Base-by-base conservation (phyloP, 2,329 filamentous ascomycete genomes). In the Fusarium tuaranense region DNA sequence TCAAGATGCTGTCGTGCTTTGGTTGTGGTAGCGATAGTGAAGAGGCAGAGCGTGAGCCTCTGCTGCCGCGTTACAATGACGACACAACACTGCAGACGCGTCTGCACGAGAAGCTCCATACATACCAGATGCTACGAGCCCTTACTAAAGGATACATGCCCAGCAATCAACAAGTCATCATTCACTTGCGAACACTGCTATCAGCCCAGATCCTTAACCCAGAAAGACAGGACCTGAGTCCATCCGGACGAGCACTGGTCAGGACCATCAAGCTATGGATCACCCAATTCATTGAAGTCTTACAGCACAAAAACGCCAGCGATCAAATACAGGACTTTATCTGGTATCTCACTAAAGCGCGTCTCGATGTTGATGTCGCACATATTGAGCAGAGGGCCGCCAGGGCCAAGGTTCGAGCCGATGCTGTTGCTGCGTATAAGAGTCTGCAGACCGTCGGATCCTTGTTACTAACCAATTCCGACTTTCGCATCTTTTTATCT, bases 301-400 rank as follows among this genome's bases (percentile, higher is more conserved):
- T 98, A 55, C 87, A 91, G 65, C 88, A 95, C 82, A 98, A 98
- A 86, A 98, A 98, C 82, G 86, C 87, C 71, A 83, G 90, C 18
- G 95, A 98, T 82, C 93, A 98, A 81, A 90, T 98, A 20, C 96
- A 98, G 82, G 94, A 98, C 78, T 94, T 98, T 73, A 87, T 98
- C 44, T 98, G 95, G 95, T 95, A 92, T 78, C 83, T 97, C 57
- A 86, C 91, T 72, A 93, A 94, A 80, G 92, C 94, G n/a, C 89
- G 90, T 38, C 85, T 97, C 7, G 73, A 82, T 7, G 70, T 83
- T 1, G 81, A 84, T 51, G 70, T 80, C 8, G 77, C 75, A 7
- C 77, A 81, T 22, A 76, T 83, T 14, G 76, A 72, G 7, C 77
- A 77, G 2, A 76, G 78, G 38, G 79, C 79, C 14, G 68, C 79